A percentile compares a stretch with the other conserved stretches of the same genome.
phyloP scores from a whole-genome alignment of 179 eudicot genomes.

The Carnegiea gigantea region DNA sequence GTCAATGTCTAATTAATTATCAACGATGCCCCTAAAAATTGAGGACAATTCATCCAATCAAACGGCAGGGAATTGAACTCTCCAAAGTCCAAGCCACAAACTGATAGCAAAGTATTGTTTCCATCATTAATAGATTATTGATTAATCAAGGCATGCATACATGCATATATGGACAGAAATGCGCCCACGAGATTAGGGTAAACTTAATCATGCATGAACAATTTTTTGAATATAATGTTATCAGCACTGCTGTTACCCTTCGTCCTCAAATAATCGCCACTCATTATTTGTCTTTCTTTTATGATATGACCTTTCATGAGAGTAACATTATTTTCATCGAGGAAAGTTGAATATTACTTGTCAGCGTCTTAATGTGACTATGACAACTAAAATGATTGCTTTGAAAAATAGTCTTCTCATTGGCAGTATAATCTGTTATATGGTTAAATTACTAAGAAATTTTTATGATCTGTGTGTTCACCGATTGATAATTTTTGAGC shows the following conservation, averaged over 20 bases:
- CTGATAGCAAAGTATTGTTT: not conserved
- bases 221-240: not conserved
- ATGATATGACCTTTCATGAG: not conserved
- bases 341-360: not conserved
- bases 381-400: too few species aligned
- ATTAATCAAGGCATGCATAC: not conserved
- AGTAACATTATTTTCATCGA: not conserved
- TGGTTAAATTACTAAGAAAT: too few species aligned
- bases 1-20: conserved; percentile 1
- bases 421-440: too few species aligned
- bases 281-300: not conserved
- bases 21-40: not conserved
- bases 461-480: too few species aligned
- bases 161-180: conserved; percentile 1
- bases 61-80: not conserved
- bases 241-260: not conserved
- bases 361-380: not conserved
- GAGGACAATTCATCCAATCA: not conserved
- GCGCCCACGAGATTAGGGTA: not conserved
- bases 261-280: not conserved
- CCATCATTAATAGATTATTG: not conserved
- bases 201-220: not conserved
- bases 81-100: not conserved
- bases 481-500: too few species aligned
- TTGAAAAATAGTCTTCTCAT: too few species aligned